Conservation (phyloP, 768 basidiomycete genomes). For the Dentipellis fragilis region DNA sequence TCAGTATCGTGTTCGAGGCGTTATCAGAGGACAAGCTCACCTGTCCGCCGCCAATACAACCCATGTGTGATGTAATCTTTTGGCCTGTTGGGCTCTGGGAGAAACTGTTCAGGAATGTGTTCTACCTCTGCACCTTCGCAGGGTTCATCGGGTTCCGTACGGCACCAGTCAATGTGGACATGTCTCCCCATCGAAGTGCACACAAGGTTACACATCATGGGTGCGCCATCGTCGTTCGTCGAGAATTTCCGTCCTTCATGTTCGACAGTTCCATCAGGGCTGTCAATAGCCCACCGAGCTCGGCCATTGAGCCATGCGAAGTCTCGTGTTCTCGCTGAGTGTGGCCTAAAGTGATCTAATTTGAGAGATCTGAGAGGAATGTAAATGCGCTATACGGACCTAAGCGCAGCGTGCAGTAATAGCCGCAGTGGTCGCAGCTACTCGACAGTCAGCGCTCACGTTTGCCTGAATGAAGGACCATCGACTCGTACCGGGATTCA, state of each 20-base stretch:
- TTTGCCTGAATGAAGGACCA: neutral
- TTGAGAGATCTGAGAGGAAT: neutral
- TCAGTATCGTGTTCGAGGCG: neutral
- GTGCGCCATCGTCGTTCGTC: constrained; percentile 44
- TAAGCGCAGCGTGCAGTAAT: constrained; percentile 47
- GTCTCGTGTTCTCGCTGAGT: constrained; percentile 54
- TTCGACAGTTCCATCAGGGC: constrained; percentile 41
- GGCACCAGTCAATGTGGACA: constrained; percentile 47
- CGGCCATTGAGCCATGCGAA: constrained; percentile 53
- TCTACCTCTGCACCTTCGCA: constrained; percentile 37
- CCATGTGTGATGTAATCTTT: constrained; percentile 49
- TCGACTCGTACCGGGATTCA: constrained; percentile 29
- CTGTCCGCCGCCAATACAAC: constrained; percentile 49
- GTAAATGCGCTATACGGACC: constrained; percentile 24
- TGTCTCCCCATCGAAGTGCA: constrained; percentile 49
- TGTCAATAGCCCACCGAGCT: constrained; percentile 48
- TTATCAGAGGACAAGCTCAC: constrained; percentile 22
- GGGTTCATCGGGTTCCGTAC: constrained; percentile 23
- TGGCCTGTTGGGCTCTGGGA: constrained; percentile 33
- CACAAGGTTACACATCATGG: constrained; percentile 52
- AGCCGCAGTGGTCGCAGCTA: constrained; percentile 47
- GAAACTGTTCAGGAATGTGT: constrained; percentile 33
- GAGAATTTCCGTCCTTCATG: constrained; percentile 47
- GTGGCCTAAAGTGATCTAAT: constrained; percentile 32
- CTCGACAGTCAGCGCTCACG: neutral